A percentile compares a stretch with the other conserved stretches of the same genome.
These are phyloP conservation scores for Arthrobotrys conoides DNA, from an alignment of 2,329 filamentous ascomycete species.

Conservation along the genomic window DNA sequence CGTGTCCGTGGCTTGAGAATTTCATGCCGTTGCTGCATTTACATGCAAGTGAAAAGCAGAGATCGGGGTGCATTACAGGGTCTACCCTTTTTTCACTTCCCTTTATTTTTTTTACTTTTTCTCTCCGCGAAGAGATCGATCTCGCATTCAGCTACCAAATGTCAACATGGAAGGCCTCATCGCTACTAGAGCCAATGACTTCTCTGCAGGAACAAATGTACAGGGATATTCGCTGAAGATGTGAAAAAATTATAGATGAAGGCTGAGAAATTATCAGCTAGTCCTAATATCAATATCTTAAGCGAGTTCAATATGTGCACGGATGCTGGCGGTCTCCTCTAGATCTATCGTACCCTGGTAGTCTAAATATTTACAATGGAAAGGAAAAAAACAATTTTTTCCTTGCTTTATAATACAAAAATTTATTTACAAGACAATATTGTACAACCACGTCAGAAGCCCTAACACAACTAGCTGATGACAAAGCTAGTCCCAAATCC, in stretches of 20 bases:
- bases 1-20: slow-evolving; percentile 50
- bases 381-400: not conserved
- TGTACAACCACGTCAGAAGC: not conserved
- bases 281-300: slow-evolving; percentile 32
- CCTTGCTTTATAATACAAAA: slow-evolving; percentile 10
- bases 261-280: slow-evolving; percentile 5
- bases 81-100: slow-evolving; percentile 10
- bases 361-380: slow-evolving; percentile 5
- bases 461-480: slow-evolving; percentile 1
- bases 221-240: slow-evolving; percentile 19
- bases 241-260: slow-evolving; percentile 20
- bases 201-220: slow-evolving; percentile 28
- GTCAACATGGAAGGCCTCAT: slow-evolving; percentile 31
- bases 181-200: slow-evolving; percentile 36
- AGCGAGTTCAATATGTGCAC: slow-evolving; percentile 28
- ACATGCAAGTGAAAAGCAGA: not conserved
- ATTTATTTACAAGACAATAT: slow-evolving; percentile 15
- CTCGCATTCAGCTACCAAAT: slow-evolving; percentile 22
- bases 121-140: slow-evolving; percentile 19
- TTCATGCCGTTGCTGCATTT: slow-evolving; percentile 32
- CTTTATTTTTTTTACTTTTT: slow-evolving; percentile 22
- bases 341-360: slow-evolving; percentile 15
- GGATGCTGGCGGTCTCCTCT: not conserved
- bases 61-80: not conserved
- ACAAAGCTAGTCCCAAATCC: not conserved